A percentile compares a stretch with the other conserved stretches of the same genome.
These are phyloP conservation scores for Zopfia rhizophila DNA, from an alignment of 2,329 filamentous ascomycete species.

Conservation along the genomic window DNA sequence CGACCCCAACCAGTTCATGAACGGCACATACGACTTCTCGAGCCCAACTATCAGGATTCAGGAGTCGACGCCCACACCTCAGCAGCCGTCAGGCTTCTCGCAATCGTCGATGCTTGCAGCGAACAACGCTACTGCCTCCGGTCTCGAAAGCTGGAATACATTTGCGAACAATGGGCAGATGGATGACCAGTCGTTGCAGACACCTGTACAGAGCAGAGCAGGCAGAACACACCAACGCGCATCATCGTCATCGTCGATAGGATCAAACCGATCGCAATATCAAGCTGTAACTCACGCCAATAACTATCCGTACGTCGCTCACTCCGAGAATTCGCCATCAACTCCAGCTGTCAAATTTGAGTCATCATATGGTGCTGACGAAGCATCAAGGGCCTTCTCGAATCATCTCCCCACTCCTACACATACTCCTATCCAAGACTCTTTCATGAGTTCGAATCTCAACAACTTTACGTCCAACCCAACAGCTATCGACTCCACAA, in stretches of 20 bases:
- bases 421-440: slow-evolving; percentile 64
- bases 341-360: slow-evolving; percentile 48
- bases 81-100: slow-evolving; percentile 38
- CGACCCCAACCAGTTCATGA: slow-evolving; percentile 44
- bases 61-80: slow-evolving; percentile 52
- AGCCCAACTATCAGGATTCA: slow-evolving; percentile 53
- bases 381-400: slow-evolving; percentile 54
- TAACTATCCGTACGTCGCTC: slow-evolving; percentile 57
- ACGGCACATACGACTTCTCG: slow-evolving; percentile 43
- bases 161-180: slow-evolving; percentile 43
- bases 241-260: slow-evolving; percentile 52
- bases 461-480: slow-evolving; percentile 57
- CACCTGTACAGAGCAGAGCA: slow-evolving; percentile 40
- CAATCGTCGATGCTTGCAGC: slow-evolving; percentile 45
- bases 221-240: slow-evolving; percentile 49
- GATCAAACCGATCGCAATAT: slow-evolving; percentile 48
- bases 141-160: slow-evolving; percentile 44
- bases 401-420: slow-evolving; percentile 67
- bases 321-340: slow-evolving; percentile 56
- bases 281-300: slow-evolving; percentile 39
- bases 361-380: slow-evolving; percentile 45
- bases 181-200: slow-evolving; percentile 42
- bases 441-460: slow-evolving; percentile 59
- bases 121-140: slow-evolving; percentile 31
- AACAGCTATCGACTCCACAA: slow-evolving; percentile 54